Evolutionary conservation across 2,329 filamentous ascomycete genomes (phyloP), one percentile per base, ranked within the genome.

Genomic region (Thielaviopsis ethacetica): DNA sequence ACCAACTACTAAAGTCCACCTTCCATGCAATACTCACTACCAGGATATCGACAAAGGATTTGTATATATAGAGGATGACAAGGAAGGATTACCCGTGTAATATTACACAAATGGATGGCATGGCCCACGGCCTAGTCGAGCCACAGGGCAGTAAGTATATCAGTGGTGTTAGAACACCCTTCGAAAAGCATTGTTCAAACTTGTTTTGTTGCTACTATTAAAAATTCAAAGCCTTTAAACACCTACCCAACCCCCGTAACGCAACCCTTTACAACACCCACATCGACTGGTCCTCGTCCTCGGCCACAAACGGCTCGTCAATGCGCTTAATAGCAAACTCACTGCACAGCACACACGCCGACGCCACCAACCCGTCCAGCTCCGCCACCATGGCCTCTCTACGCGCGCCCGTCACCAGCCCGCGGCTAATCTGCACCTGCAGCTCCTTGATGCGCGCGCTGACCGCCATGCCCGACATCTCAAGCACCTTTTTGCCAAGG

Each of bases 291-390:
- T 91, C 80, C 66, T 96, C 91, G 22, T 78, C 77, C 4, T 78
- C 73, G 41, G 78, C 80, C 59, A 97, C 81, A 68, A 98, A 97
- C 0, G 93, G 91, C 73, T 95, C 89, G 66, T 96, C 89, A 61
- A 98, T 88, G 66, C 87, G 81, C 74, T 91, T 94, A 67, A 98
- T 95, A 2, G 91, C 93, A 72, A 94, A 82, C 64, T 98, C 93
- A 68, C 90, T 91, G 71, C 93, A 98, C 21, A 98, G 74, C 58
- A 97, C 90, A 75, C 91, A 98, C 68, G 88, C 84, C 61, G 86
- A 86, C 52, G 90, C 93, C 62, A 98, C 87, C 65, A 97, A 71
- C n/a, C 82, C 86, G 73, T 98, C 93, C 68, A 98, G 73, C 74
- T 98, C 93, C 64, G 81, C 83, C 55, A 95, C 85, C 66, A 91